Percentiles rank a stretch among this genome's conserved stretches.
These are phyloP conservation scores for Silene vulgaris DNA, from an alignment of 179 eudicot species.

Conservation along the genomic window DNA sequence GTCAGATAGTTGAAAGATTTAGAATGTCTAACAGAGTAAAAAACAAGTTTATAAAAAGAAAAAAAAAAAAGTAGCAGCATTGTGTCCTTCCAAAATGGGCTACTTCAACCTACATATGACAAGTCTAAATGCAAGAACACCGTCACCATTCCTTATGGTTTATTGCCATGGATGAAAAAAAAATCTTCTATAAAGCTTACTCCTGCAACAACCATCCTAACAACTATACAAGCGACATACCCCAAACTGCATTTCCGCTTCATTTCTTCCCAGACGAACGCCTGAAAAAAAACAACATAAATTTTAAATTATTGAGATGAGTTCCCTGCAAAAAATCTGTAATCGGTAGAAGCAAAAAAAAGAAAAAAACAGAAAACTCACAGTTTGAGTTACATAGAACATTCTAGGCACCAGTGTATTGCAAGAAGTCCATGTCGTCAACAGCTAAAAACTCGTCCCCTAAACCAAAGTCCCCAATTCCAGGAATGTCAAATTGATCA, in stretches of 20 bases:
- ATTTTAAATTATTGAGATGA: slow-evolving; percentile 2
- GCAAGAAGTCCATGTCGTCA: slow-evolving; percentile 45
- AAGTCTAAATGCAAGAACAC: slow-evolving; percentile 18
- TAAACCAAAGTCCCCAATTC: slow-evolving; percentile 37
- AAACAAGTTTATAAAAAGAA: not conserved
- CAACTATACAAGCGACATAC: slow-evolving; percentile 25
- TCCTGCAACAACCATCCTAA: slow-evolving; percentile 22
- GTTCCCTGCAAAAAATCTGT: no score
- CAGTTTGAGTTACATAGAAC: slow-evolving; percentile 21
- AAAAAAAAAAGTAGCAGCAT: not conserved
- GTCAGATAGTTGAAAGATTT: not conserved
- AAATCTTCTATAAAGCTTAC: slow-evolving; percentile 27
- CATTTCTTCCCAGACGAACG: not conserved
- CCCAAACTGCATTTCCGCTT: slow-evolving; percentile 20
- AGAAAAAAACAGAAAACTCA: slow-evolving; percentile 27
- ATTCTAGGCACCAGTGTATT: slow-evolving; percentile 55
- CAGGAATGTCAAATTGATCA: slow-evolving; percentile 41
- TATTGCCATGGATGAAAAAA: slow-evolving; percentile 22
- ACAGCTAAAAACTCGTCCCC: slow-evolving; percentile 42
- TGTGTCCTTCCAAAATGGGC: slow-evolving; percentile 17
- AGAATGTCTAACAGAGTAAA: not conserved
- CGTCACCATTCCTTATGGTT: slow-evolving; percentile 13
- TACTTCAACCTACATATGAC: slow-evolving; percentile 8
- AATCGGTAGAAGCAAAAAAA: not conserved
- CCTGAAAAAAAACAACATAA: slow-evolving; percentile 20